Base-by-base conservation (phyloP, 2,329 filamentous ascomycete genomes). In the Setomelanomma holmii region DNA sequence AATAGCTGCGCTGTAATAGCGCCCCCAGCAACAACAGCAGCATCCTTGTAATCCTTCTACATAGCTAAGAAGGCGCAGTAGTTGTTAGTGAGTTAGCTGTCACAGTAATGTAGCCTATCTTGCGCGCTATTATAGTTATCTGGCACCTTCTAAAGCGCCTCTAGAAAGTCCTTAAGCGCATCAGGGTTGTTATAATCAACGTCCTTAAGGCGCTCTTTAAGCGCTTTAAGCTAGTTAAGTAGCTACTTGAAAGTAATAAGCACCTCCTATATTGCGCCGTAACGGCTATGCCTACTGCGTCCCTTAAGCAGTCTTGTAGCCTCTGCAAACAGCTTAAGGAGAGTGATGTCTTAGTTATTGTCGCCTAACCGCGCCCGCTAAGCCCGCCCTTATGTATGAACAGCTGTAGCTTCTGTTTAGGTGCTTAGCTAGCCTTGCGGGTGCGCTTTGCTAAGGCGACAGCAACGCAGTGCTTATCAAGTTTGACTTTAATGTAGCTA, bases 121-220 rank as follows among this genome's bases (percentile, higher is more conserved):
- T 20, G 20, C 12, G 7, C 24, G 10, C n/a, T 30, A 16, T 35
- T 36, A 45, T 45, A 35, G 33, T 8, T 45, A 22, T 45, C 27
- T 5, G 42, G 42, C n/a, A n/a, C n/a, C n/a, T n/a, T n/a, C n/a
- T n/a, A n/a, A n/a, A n/a, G n/a, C n/a, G n/a, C n/a, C n/a, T n/a
- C 23, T 8, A 47, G 35, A 35, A 40, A 22, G 19, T 47, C 45
- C 21, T 47, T 35, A 22, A 22, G 45, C 14, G 45, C 35, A 16
- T 23, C 35, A 17, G 21, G 34, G 16, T 47, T 23, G 21, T 47
- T 36, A 20, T 47, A 47, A 40, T 47, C 35, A 34, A 47, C 30
- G n/a, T 30, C 24, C 24, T 12, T 30, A 30, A 30, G 24, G 24
- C 24, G 24, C 6, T 30, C 24, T 30, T 30, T 30, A 12, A 30